Percentiles rank a stretch among this genome's conserved stretches.
phyloP scores from a whole-genome alignment of 441 rosid genomes.

The Aleurites moluccanus region DNA sequence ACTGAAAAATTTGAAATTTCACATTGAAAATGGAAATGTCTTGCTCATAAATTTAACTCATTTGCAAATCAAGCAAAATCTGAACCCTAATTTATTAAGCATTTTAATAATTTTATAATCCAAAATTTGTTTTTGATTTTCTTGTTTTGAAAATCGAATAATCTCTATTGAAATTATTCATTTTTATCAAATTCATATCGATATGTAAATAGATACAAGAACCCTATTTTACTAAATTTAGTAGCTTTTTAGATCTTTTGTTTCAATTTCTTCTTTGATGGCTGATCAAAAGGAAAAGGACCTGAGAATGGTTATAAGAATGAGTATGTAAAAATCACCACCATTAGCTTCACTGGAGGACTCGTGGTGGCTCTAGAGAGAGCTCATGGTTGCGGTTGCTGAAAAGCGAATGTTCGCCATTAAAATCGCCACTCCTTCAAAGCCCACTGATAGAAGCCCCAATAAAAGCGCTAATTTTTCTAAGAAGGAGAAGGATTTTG shows the following conservation, averaged over 20 bases:
- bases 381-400: constrained; percentile 95
- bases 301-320: constrained; percentile 70
- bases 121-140: background rate
- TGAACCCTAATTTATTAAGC: constrained; percentile 16
- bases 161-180: background rate
- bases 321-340: constrained; percentile 86
- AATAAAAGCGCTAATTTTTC: constrained; percentile 17
- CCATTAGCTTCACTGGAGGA: constrained; percentile 70
- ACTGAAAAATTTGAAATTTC: too few species aligned
- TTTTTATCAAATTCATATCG: constrained; percentile 18
- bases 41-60: background rate
- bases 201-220: constrained; percentile 11
- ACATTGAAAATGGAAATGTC: background rate
- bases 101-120: background rate
- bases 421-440: constrained; percentile 33
- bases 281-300: constrained; percentile 96
- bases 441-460: constrained; percentile 22
- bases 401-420: constrained; percentile 74
- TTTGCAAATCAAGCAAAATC: constrained; percentile 1
- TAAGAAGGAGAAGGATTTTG: constrained; percentile 29
- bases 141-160: background rate
- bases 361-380: constrained; percentile 65
- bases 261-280: constrained; percentile 38
- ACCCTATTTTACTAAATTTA: constrained; percentile 27
- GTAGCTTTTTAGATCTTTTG: constrained; percentile 14